Evolutionary conservation across 2,329 filamentous ascomycete genomes (phyloP), one percentile per base, ranked within the genome.

Genomic region (Trichoderma citrinoviride): DNA sequence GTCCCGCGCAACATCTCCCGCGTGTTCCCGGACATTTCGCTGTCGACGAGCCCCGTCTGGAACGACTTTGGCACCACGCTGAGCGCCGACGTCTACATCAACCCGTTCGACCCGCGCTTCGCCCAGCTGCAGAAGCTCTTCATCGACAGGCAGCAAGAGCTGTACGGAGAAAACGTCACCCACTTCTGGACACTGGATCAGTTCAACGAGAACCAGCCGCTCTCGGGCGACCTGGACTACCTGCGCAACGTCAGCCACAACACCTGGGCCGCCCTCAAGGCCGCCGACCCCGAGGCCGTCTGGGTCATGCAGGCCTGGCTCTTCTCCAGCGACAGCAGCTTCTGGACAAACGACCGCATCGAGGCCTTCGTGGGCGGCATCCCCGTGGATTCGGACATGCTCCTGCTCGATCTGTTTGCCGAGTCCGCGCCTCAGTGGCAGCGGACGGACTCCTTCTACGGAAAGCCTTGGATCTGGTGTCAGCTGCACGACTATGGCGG

Each of bases 381-480:
- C 1, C 70, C 76, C 1, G 70, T 73, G 0, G 69, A 82, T 58
- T 54, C 70, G 0, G 80, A 83, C 65, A 82, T 84, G 80, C 66
- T 85, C 40, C 76, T 84, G 21, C 73, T 85, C 3, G 82, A 85
- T 65, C 74, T 84, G 2, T 82, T 79, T 67, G 81, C 81, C 0
- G 82, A 85, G 65, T 77, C 76, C 7, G 69, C 76, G 8, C 82
- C 82, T 0, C 79, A 83, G 65, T 85, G 83, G 82, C 78, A 79
- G 67, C 74, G 80, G 8, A 83, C 81, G 0, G 76, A 80, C 17
- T 80, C 77, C 0, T 85, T 82, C 69, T 80, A 78, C 65, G 81
- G 82, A 19, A 83, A 83, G 67, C 78, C 80, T 0, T 85, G 82
- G 82, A 79, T 84, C 41, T 84, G 82, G 82, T 83, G 81, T 67